Conservation (phyloP, 495 filamentous ascomycete species). For the Lasiosphaeria miniovina region DNA sequence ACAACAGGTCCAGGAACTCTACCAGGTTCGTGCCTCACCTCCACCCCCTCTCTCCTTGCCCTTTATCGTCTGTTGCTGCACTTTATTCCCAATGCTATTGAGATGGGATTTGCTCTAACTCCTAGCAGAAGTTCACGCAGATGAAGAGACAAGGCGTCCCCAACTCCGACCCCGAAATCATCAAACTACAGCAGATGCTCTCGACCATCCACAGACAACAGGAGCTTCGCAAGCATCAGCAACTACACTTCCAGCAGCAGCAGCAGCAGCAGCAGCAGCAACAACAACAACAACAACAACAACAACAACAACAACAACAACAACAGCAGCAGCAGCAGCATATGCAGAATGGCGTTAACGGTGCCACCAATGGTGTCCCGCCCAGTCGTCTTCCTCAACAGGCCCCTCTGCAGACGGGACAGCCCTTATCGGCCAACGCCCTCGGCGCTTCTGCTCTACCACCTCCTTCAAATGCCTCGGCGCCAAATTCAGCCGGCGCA, state of each 20-base stretch:
- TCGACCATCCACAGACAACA: constrained; percentile 61
- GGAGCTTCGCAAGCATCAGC: constrained; percentile 49
- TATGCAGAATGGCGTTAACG: constrained; percentile 41
- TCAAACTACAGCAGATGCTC: constrained; percentile 68
- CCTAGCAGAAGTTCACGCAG: constrained; percentile 68
- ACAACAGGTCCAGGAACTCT: constrained; percentile 61
- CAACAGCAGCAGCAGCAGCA: constrained; percentile 39
- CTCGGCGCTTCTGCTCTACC: constrained; percentile 36
- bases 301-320: constrained; percentile 39
- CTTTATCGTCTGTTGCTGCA: not conserved
- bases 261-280: constrained; percentile 31
- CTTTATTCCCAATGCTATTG: constrained; percentile 2
- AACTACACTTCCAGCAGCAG: constrained; percentile 45
- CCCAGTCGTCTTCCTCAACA: constrained; percentile 35
- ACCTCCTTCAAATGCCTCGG: constrained; percentile 38
- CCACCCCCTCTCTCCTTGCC: constrained; percentile 2
- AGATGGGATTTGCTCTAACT: constrained; percentile 6
- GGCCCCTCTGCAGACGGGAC: constrained; percentile 28
- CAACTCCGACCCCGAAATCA: constrained; percentile 73
- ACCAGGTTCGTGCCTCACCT: constrained; percentile 46
- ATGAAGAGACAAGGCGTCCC: constrained; percentile 75
- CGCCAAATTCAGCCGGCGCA: constrained; percentile 27
- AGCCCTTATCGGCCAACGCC: constrained; percentile 27
- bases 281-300: constrained; percentile 36
- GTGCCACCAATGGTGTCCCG: constrained; percentile 46